Evolutionary conservation across 805 yeast species (phyloP), one percentile per base, ranked within the genome.

Genomic region (Saturnispora galanensis): DNA sequence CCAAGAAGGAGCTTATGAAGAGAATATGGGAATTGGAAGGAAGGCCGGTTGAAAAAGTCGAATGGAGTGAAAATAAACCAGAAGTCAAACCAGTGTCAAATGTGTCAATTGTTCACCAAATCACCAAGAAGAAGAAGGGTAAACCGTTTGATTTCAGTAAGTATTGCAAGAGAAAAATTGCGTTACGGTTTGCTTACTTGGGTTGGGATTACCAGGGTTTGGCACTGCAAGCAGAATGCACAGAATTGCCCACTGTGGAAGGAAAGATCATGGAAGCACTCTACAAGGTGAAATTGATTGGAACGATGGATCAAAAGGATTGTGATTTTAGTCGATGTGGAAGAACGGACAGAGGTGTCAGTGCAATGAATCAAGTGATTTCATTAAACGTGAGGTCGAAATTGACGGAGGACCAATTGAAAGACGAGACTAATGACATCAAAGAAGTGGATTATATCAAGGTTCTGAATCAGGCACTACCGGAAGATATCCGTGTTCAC

Each of bases 131-230:
- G 10, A 40, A 58, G 48, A 66, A 58, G 44, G 65, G 57, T 52
- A 75, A 67, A 59, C 60, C 53, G 17, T 77, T 88, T 58, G 90
- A 85, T 53, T 84, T 83, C 52, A 65, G 77, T 12, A 79, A 77
- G 49, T 76, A 75, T 55, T 51, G 67, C 10, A 76, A 77, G 1
- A 68, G 98, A 45, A 76, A 76, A 48, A 73, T 93, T 11, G 97
- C 95, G 0, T 56, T 93, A 29, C 68, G 76, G 49, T 93, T 93
- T 64, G 83, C 96, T 0, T 93, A 93, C 60, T 57, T 85, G 40
- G 98, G 98, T 1, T 90, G 97, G 97, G 76, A 83, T 56, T 93
- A 93, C 62, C 87, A 82, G 57, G 98, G 98, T 0, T 67, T 93
- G 18, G 96, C 95, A 0, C 66, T 76, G 39, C 97, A 93, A 62